phyloP scores from a whole-genome alignment of 2,329 filamentous ascomycete species.

The Penicillium sp. region DNA sequence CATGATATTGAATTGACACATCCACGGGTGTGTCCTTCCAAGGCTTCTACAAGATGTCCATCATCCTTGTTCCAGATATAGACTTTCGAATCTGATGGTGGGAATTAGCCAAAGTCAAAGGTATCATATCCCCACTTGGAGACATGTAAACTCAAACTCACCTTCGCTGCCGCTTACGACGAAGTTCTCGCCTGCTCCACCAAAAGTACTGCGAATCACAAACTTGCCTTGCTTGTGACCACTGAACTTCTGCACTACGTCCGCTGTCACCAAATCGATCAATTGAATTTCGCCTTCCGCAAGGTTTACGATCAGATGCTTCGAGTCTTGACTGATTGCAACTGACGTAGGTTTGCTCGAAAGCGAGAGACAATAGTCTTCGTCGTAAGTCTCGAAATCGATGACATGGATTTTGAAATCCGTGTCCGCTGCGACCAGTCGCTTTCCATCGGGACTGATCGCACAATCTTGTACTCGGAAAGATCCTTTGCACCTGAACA shows the following conservation, averaged over 20 bases:
- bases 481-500: constrained; percentile 69
- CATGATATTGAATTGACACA: constrained; percentile 87
- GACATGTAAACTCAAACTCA: constrained; percentile 43
- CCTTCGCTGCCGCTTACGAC: constrained; percentile 91
- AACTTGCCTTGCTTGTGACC: constrained; percentile 76
- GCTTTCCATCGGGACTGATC: constrained; percentile 78
- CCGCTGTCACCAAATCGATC: constrained; percentile 74
- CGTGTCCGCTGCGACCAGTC: constrained; percentile 78
- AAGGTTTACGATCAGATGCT: constrained; percentile 80
- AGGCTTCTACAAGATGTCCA: constrained; percentile 72
- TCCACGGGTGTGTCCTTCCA: constrained; percentile 74
- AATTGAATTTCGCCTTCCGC: constrained; percentile 76
- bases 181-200: constrained; percentile 89
- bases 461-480: constrained; percentile 83
- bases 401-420: constrained; percentile 77
- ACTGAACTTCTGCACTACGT: constrained; percentile 73
- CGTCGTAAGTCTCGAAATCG: constrained; percentile 73
- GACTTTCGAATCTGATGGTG: constrained; percentile 64
- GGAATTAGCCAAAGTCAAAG: constrained; percentile 24
- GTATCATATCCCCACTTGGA: background rate
- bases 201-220: constrained; percentile 82
- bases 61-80: constrained; percentile 92
- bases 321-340: constrained; percentile 79
- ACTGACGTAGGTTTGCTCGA: constrained; percentile 76
- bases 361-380: constrained; percentile 74